phyloP scores from a whole-genome alignment of 2,329 filamentous ascomycete species.

The Trichoderma afroharzianum region DNA sequence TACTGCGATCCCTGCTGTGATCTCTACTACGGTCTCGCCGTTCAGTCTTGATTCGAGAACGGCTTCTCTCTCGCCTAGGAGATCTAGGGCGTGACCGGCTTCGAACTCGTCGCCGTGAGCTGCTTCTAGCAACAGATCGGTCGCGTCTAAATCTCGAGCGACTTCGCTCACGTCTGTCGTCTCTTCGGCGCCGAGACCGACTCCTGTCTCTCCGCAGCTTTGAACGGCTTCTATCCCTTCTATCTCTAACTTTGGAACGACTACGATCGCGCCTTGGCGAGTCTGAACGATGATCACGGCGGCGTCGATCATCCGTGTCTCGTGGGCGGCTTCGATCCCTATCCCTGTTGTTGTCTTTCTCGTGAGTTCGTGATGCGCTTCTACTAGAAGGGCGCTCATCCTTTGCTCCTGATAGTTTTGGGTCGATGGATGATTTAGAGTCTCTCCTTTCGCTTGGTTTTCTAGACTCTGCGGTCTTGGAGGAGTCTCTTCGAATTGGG shows the following conservation, averaged over 20 bases:
- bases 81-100: constrained; percentile 38
- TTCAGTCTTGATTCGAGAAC: constrained; percentile 32
- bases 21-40: constrained; percentile 34
- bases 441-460: constrained; percentile 37
- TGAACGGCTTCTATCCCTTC: constrained; percentile 37
- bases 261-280: constrained; percentile 37
- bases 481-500: constrained; percentile 47
- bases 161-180: constrained; percentile 32
- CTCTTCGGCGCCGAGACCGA: constrained; percentile 37
- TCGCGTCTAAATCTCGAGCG: constrained; percentile 34
- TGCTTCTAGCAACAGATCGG: constrained; percentile 34
- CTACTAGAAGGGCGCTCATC: constrained; percentile 33
- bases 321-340: constrained; percentile 28
- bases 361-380: constrained; percentile 31
- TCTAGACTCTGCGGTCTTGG: constrained; percentile 41
- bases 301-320: constrained; percentile 29
- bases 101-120: constrained; percentile 35
- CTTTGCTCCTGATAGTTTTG: constrained; percentile 24
- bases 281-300: constrained; percentile 36
- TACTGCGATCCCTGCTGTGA: neutral
- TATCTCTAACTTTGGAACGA: constrained; percentile 31
- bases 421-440: constrained; percentile 27
- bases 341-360: constrained; percentile 27
- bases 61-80: constrained; percentile 35
- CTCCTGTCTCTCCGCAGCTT: constrained; percentile 37